Base-by-base conservation (phyloP, 345 rosid species). In the Ailanthus altissimus region DNA sequence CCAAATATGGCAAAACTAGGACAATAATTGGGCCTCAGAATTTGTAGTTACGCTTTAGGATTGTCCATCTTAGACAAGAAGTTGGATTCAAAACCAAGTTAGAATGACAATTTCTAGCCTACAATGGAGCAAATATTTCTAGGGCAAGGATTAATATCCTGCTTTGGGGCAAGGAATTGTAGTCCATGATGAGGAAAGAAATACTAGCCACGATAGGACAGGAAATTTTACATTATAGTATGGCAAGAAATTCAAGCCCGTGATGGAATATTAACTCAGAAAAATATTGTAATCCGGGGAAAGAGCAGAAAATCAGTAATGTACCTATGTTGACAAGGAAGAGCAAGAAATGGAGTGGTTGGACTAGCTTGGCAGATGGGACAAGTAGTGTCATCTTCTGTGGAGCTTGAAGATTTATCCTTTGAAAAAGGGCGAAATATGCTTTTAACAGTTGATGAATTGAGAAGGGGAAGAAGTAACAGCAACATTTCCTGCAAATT, bases 401-500 rank as follows among this genome's bases (percentile, higher is more conserved):
- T 77, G 67, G 88, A 85, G 84, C 77, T 84, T 58, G 87, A 86
- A 77, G 97, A 86, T 80, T 90, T 92, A 50, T 90, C 92, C 85
- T 92, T 97, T 51, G 98, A 89, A 81, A 92, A 92, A 76, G 97
- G 99, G 72, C 82, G 82, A 75, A 94, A 88, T 57, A 97, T 77
- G 78, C 82, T 89, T 85, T 90, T 94, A 46, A 92, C 71, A 46
- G 93, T 91, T 54, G 97, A 90, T 8, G 96, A 94, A 85, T 94
- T 97, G 69, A 97, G 98, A 87, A 94, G 94, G 72, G 99, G 99
- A 81, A 97, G 97, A 74, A 97, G 97, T 79, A 97, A 78, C 85
- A 97, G 72, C 77, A 97, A 79, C 99, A 97, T 90, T 85, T 97
- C 98, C 98, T 94, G 94, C 73, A 84, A 8, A 84, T 28, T 25